phyloP scores from a whole-genome alignment of 2,329 filamentous ascomycete species.

The Penicillium sp. region DNA sequence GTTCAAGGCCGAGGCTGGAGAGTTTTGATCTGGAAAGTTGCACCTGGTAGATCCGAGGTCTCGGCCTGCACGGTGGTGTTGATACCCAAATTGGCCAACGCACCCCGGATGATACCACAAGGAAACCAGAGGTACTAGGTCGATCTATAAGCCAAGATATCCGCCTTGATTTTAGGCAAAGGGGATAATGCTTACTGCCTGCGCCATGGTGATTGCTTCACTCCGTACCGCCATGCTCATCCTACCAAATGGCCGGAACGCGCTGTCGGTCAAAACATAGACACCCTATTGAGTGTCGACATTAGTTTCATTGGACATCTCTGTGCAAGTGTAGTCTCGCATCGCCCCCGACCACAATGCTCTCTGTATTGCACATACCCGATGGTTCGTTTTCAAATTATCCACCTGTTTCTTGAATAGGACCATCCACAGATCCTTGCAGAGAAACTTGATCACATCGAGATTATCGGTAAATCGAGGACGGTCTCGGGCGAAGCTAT shows the following conservation, averaged over 20 bases:
- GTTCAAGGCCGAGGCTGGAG: conserved; percentile 63
- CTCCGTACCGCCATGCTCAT: conserved; percentile 82
- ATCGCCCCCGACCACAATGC: not conserved
- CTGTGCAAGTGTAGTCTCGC: not conserved
- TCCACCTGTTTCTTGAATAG: conserved; percentile 97
- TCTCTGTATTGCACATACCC: conserved; percentile 52
- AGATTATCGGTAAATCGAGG: conserved; percentile 89
- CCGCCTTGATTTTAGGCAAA: not conserved
- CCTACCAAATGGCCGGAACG: conserved; percentile 80
- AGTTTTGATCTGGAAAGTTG: conserved; percentile 95
- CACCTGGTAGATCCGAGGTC: conserved; percentile 77
- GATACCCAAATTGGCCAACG: conserved; percentile 88
- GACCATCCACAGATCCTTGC: conserved; percentile 95
- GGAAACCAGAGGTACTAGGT: conserved; percentile 88
- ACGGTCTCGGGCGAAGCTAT: conserved; percentile 57
- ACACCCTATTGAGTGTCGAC: conserved; percentile 61
- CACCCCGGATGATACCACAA: conserved; percentile 85
- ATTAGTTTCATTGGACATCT: not conserved
- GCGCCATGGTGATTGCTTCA: conserved; percentile 70
- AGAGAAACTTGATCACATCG: conserved; percentile 96
- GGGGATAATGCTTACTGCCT: conserved; percentile 61
- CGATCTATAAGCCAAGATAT: conserved; percentile 1
- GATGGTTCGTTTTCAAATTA: conserved; percentile 96
- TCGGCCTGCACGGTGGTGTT: conserved; percentile 89
- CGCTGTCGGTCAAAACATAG: conserved; percentile 91